These are phyloP conservation scores for Hirschfeldia incana DNA, from an alignment of 345 rosid genomes.

Conservation along the genomic window DNA sequence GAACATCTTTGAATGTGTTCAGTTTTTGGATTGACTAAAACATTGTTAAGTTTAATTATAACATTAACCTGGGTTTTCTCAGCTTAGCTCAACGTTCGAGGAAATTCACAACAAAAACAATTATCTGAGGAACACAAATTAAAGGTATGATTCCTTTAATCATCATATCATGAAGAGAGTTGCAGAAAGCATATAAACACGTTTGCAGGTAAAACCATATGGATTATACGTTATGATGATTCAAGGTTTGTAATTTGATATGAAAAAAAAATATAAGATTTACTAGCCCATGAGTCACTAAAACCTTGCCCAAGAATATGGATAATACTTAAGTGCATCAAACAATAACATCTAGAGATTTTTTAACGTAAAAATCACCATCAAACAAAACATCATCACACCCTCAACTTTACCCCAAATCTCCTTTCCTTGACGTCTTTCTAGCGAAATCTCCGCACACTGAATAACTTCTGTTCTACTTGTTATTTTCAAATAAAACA, in stretches of 20 bases:
- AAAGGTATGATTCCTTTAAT: not conserved
- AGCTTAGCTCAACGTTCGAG: not conserved
- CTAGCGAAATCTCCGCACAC: not conserved
- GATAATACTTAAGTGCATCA: not conserved
- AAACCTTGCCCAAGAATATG: not conserved
- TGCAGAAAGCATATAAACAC: not conserved
- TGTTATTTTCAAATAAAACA: not conserved
- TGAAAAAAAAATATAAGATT: not conserved
- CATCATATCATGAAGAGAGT: not conserved
- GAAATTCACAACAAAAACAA: not conserved
- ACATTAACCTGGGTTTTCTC: not conserved
- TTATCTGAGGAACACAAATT: not conserved
- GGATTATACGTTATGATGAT: not conserved
- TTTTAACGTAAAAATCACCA: not conserved
- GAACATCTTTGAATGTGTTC: not conserved
- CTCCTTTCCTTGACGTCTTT: not conserved
- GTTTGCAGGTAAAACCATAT: not conserved
- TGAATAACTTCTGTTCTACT: not conserved
- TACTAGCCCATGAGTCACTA: not conserved
- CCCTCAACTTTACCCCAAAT: not conserved
- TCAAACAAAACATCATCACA: not conserved
- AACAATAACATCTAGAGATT: not conserved
- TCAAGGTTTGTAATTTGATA: not conserved
- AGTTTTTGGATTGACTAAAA: too few relatives aligned
- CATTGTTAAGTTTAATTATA: too few relatives aligned